phyloP scores from a whole-genome alignment of 345 rosid species.

The Brassica nigra region DNA sequence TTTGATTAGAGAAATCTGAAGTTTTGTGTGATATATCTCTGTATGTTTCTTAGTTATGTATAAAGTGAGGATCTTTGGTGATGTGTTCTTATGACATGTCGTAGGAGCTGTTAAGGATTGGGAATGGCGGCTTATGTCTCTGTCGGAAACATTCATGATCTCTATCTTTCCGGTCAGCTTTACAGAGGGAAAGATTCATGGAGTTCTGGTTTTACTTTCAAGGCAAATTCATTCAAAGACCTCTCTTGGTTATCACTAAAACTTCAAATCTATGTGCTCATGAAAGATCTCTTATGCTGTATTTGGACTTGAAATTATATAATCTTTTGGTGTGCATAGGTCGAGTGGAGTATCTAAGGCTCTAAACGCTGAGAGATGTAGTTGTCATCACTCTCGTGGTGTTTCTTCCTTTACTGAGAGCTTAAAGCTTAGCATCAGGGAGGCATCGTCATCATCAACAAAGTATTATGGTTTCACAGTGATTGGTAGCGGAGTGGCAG shows the following conservation, averaged over 20 bases:
- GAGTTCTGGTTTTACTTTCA: constrained; percentile 46
- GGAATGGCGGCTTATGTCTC: constrained; percentile 62
- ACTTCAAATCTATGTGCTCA: neutral
- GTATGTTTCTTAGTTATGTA: neutral
- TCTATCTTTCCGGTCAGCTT: constrained; percentile 41
- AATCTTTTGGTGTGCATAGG: constrained; percentile 45
- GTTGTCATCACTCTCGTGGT: constrained; percentile 34
- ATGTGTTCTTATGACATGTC: constrained; percentile 9
- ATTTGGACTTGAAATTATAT: neutral
- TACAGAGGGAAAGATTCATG: constrained; percentile 44
- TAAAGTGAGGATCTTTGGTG: neutral
- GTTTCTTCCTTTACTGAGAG: constrained; percentile 33
- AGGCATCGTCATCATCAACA: constrained; percentile 49
- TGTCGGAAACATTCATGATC: constrained; percentile 43
- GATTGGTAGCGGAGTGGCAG: constrained; percentile 99
- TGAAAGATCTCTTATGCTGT: neutral
- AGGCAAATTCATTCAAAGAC: constrained; percentile 52
- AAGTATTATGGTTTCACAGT: constrained; percentile 84
- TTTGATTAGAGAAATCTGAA: neutral
- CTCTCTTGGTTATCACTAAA: constrained; percentile 56
- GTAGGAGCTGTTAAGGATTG: constrained; percentile 39
- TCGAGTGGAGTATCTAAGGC: constrained; percentile 55
- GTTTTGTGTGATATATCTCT: neutral
- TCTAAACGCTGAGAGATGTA: constrained; percentile 47
- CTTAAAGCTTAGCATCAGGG: constrained; percentile 43